A percentile compares a stretch with the other conserved stretches of the same genome.
Conservation (phyloP, 2,329 filamentous ascomycete genomes). For the Stylonectria norvegica region DNA sequence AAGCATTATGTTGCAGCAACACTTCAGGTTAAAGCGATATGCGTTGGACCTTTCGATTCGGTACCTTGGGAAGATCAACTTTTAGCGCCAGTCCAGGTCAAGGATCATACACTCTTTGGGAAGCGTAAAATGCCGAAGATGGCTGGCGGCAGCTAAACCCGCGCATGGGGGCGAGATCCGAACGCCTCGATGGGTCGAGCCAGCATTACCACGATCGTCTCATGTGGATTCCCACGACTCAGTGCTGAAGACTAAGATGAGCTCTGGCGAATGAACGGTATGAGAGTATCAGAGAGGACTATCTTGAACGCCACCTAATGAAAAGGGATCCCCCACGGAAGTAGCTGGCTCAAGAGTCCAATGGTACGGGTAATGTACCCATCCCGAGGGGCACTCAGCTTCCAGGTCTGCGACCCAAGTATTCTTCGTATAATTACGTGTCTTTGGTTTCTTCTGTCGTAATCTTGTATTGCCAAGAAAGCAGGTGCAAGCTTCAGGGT, state of each 20-base stretch:
- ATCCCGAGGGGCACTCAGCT: too few relatives aligned
- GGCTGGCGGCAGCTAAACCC: constrained; percentile 26
- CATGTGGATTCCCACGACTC: constrained; percentile 20
- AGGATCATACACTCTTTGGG: constrained; percentile 11
- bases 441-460: constrained; percentile 10
- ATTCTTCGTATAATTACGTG: constrained; percentile 3
- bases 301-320: constrained; percentile 21
- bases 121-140: constrained; percentile 18
- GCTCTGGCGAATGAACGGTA: constrained; percentile 23
- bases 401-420: constrained; percentile 15
- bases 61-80: constrained; percentile 23
- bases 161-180: constrained; percentile 23
- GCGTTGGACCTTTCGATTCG: constrained; percentile 25
- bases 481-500: constrained; percentile 9
- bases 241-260: constrained; percentile 25
- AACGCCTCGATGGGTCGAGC: constrained; percentile 22
- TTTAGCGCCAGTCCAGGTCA: constrained; percentile 20
- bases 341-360: constrained; percentile 18
- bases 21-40: constrained; percentile 17
- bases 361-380: constrained; percentile 19
- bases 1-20: too few relatives aligned
- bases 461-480: constrained; percentile 4
- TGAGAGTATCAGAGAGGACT: too few relatives aligned
- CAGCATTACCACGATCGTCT: constrained; percentile 17
- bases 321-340: constrained; percentile 20